Base-by-base conservation (phyloP, 306 rosid genomes). In the Cyamopsis tetragonoloba region DNA sequence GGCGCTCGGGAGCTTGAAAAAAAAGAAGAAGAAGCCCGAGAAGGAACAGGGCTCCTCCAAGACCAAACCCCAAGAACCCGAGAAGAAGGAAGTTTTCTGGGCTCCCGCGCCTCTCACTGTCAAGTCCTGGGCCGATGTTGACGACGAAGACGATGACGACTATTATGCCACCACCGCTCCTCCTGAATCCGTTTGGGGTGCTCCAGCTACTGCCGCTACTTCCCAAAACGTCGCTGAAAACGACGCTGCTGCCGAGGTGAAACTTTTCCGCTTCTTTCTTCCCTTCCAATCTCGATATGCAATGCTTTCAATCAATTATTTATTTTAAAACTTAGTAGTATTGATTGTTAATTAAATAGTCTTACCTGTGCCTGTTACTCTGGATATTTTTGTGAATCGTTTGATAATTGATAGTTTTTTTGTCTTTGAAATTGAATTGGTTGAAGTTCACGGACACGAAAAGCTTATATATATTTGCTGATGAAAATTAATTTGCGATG, bases 81-180 rank as follows among this genome's bases (percentile, higher is more conserved):
- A 79, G 57, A 60, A 62, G 14, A 80, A 76, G 64, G 80, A 79
- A 15, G 49, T 84, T 0, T 83, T 79, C 57, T 88, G 95, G 95
- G 87, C 95, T 2, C 95, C 95, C 11, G 82, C 95, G 1, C 88
- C 88, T 7, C 78, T 88, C 19, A 80, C 73, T 0, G 73, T 46
- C 1, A 79, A 80, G 69, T 83, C 89, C 0, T 88, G 95, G 95
- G 95, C 91, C 1, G 95, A 88, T 69, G 91, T 85, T 0, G 95
- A 88, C 0, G 95, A 88, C 7, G 95, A 88, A 3, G 92, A 86
- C 0, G 92, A 87, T 0, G 95, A 88, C 32, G 95, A 88, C 24
- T 88, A 85, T 35, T 88, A 75, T 26, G 87, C 86, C 43, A 84
- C 87, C 75, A 56, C 88, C 1, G 88, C 84, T 10, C 95, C 88